Percentiles rank a stretch among this genome's conserved stretches.
Conservation (phyloP, 768 basidiomycete genomes). For the Pleurotus eryngii region DNA sequence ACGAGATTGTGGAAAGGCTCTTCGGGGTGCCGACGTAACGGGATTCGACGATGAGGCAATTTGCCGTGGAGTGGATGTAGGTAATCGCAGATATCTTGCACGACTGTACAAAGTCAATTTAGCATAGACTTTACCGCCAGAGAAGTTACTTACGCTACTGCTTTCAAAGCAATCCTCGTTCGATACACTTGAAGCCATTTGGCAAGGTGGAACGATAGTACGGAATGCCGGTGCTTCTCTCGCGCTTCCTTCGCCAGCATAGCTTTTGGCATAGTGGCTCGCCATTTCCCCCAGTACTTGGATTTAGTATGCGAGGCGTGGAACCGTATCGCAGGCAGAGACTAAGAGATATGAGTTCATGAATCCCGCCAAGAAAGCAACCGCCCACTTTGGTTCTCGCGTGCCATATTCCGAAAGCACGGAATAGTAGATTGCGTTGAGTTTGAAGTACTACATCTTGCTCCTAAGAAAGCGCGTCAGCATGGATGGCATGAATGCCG, state of each 20-base stretch:
- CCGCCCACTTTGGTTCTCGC: constrained; percentile 63
- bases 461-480: constrained; percentile 38
- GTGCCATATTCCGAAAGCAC: constrained; percentile 73
- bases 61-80: constrained; percentile 47
- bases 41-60: constrained; percentile 20
- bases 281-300: constrained; percentile 66
- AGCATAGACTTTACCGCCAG: neutral
- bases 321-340: constrained; percentile 77
- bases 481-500: neutral
- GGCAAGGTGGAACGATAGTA: constrained; percentile 53
- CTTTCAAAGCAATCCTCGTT: constrained; percentile 71
- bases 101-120: constrained; percentile 45
- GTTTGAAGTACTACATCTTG: constrained; percentile 54
- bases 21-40: constrained; percentile 9
- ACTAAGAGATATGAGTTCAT: constrained; percentile 34
- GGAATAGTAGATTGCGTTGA: constrained; percentile 58
- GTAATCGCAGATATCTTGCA: constrained; percentile 77
- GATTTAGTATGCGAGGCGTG: constrained; percentile 58
- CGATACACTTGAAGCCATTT: constrained; percentile 70
- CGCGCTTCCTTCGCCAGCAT: constrained; percentile 63
- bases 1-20: neutral
- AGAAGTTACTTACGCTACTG: constrained; percentile 69
- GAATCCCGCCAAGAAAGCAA: neutral
- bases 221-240: constrained; percentile 48
- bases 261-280: constrained; percentile 66